phyloP scores from a whole-genome alignment of 305 asterid genomes.

The Ruellia speciosa region DNA sequence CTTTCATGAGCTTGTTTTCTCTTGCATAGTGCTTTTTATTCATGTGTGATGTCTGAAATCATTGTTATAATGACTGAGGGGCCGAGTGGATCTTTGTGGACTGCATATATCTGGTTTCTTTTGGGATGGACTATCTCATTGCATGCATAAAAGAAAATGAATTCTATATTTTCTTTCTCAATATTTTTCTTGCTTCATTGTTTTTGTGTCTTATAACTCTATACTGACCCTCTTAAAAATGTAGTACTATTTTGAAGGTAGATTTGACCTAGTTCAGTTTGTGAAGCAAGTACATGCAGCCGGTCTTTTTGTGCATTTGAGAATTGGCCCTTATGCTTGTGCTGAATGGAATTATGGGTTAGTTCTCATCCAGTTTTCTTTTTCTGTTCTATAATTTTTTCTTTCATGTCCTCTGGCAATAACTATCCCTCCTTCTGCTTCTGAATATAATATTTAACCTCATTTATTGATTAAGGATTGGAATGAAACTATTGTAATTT shows the following conservation, averaged over 20 bases:
- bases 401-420: not conserved
- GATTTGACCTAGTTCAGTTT: conserved; percentile 64
- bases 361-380: conserved; percentile 19
- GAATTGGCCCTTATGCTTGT: conserved; percentile 84
- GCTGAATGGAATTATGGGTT: conserved; percentile 97
- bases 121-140: not conserved
- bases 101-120: too few species aligned
- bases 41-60: too few species aligned
- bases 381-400: conserved; percentile 2
- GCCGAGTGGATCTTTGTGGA: too few species aligned
- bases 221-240: conserved; percentile 18
- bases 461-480: not conserved
- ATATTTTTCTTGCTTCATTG: conserved; percentile 3
- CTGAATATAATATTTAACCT: not conserved
- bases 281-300: conserved; percentile 73
- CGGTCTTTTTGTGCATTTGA: conserved; percentile 61
- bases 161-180: not conserved
- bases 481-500: conserved; percentile 1
- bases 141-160: not conserved
- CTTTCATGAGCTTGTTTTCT: too few species aligned
- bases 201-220: not conserved
- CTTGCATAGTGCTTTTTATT: too few species aligned
- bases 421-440: not conserved
- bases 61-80: too few species aligned
- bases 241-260: conserved; percentile 62